A percentile compares a stretch with the other conserved stretches of the same genome.
These are phyloP conservation scores for Klebsormidium nitens DNA, from an alignment of 139 green algal species.

Conservation along the genomic window DNA sequence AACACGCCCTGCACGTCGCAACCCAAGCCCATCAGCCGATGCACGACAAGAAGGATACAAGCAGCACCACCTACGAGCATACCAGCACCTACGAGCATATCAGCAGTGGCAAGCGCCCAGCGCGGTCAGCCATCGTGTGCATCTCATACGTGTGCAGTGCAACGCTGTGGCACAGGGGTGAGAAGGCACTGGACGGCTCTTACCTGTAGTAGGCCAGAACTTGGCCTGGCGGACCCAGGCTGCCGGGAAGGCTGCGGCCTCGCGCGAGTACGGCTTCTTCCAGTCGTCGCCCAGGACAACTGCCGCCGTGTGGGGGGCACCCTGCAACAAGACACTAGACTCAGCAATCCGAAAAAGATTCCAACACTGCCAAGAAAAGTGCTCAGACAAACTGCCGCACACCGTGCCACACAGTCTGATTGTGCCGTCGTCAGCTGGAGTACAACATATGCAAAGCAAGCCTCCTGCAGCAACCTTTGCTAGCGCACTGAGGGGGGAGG, in stretches of 20 bases:
- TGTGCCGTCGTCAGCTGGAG: background rate
- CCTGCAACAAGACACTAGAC: conserved; percentile 25
- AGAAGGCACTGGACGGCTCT: conserved; percentile 2
- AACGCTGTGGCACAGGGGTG: background rate
- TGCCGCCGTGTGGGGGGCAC: conserved; percentile 79
- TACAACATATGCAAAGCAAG: background rate
- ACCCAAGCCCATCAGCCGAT: background rate
- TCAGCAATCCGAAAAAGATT: background rate
- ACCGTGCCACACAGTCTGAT: background rate
- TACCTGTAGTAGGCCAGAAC: conserved; percentile 91
- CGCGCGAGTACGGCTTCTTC: conserved; percentile 84
- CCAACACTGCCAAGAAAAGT: background rate
- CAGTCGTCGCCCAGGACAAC: conserved; percentile 77
- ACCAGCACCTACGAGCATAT: background rate
- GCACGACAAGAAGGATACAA: too few relatives aligned
- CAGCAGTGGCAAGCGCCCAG: background rate
- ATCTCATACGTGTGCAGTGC: conserved; percentile 2
- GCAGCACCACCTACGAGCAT: background rate
- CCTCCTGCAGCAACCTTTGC: background rate
- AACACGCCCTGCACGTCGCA: conserved; percentile 53
- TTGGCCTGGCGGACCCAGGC: conserved; percentile 84
- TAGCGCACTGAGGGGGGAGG: background rate
- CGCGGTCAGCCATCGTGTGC: background rate
- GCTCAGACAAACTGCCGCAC: background rate
- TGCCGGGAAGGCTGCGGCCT: conserved; percentile 87